Base-by-base conservation (phyloP, 176 grass and related monocot species). In the Carex parvula region DNA sequence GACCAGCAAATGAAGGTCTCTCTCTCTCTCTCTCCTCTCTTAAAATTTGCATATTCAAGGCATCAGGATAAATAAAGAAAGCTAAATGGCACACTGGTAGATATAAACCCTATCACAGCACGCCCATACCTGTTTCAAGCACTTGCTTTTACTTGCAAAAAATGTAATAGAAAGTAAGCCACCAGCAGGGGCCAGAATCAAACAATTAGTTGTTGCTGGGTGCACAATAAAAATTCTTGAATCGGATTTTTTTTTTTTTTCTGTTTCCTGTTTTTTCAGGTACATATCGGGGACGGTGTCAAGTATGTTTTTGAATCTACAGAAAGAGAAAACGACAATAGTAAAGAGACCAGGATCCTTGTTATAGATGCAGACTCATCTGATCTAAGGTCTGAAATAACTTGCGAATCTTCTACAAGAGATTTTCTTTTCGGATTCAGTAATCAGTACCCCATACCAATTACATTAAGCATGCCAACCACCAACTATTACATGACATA, bases 311-410 rank as follows among this genome's bases (percentile, higher is more conserved):
- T 88, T 66, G 90, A 92, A 50, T 77, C 24, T 53, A 89, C 54
- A 67, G 69, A 74, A 67, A 85, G 59, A 70, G 53, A 84, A 60
- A 75, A 68, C 79, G 41, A 77, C 14, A 73, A 24, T 75, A 79
- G 11, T 60, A 83, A 80, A 67, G 76, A 70, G 46, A 63, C 87
- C 37, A 94, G 88, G 87, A 88, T 98, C 88, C 91, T 98, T 44
- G 82, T 98, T 81, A 33, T 98, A 56, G 95, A 98, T 86, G 95
- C 92, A 71, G 95, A 98, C 88, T 98, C 95, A 83, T 94, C 95
- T 71, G 95, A 98, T 86, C 60, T 95, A 84, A 98, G 95, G 95
- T 98, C 59, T 48, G 84, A 21, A 7, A 0, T 41, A 71, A 77
- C 13, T 64, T 79, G 48, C 3, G 17, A 66, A 18, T 30, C 33